Evolutionary conservation across 257 asterid genomes (phyloP).

Genomic region (Striga asiatica): DNA sequence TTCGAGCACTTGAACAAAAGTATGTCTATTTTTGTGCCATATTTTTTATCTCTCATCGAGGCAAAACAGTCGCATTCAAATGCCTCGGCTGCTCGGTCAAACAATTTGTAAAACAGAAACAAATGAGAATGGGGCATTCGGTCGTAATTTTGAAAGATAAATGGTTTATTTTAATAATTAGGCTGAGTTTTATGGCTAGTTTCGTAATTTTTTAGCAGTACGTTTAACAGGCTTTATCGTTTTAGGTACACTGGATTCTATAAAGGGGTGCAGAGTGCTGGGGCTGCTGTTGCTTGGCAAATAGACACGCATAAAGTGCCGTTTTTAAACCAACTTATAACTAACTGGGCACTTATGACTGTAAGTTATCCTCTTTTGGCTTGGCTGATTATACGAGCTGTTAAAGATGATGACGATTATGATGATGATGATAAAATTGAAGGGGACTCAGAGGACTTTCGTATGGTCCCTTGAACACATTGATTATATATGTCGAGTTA

Average conservation of each 20-base stretch:
- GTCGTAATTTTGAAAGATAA: neutral
- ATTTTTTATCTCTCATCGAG: too few relatives aligned
- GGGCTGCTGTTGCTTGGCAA: conserved; percentile 71
- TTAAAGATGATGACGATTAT: conserved; percentile 39
- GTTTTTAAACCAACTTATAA: conserved; percentile 31
- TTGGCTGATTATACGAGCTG: conserved; percentile 37
- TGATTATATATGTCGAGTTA: conserved; percentile 3
- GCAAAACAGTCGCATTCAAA: too few relatives aligned
- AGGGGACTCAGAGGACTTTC: conserved; percentile 18
- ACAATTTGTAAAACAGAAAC: neutral
- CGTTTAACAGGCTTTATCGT: too few relatives aligned
- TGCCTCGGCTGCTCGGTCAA: neutral
- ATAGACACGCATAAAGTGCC: conserved; percentile 42
- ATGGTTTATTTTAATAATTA: neutral
- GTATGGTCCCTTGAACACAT: conserved; percentile 25
- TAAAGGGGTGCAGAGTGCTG: conserved; percentile 71
- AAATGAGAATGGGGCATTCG: neutral
- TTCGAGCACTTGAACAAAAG: neutral
- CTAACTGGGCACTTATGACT: conserved; percentile 47
- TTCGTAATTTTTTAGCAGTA: neutral
- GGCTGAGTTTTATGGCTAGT: neutral
- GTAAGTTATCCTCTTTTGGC: conserved; percentile 45
- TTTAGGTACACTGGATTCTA: conserved; percentile 49
- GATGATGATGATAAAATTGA: conserved; percentile 16
- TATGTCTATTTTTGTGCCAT: too few relatives aligned